phyloP scores from a whole-genome alignment of 192 early-diverging fungal species.

The Podila minutissima region DNA sequence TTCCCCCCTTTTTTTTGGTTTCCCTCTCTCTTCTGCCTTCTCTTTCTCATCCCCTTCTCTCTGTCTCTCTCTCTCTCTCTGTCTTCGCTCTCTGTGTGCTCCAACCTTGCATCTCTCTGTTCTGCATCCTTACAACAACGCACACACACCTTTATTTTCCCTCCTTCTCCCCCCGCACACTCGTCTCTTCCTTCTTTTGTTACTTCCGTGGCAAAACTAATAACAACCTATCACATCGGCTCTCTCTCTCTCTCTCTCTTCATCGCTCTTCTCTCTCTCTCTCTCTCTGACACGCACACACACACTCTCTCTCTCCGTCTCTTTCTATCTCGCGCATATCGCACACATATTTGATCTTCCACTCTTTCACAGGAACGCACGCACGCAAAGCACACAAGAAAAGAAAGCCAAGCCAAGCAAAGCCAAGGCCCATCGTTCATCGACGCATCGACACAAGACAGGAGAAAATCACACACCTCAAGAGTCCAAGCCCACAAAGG shows the following conservation, averaged over 20 bases:
- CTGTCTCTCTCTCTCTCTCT: constrained; percentile 1
- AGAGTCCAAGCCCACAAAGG: neutral
- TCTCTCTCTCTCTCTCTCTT: constrained; percentile 10
- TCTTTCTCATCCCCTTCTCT: neutral
- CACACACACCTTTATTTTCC: neutral
- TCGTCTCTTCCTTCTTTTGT: neutral
- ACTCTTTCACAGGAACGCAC: neutral
- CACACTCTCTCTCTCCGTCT: neutral
- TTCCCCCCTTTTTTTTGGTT: constrained; percentile 6
- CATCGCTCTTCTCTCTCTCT: neutral
- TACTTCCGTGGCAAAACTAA: neutral
- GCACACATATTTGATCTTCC: too few species aligned
- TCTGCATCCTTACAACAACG: too few species aligned
- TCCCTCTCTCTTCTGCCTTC: neutral
- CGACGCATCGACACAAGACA: neutral
- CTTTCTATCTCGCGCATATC: neutral
- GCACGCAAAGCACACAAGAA: neutral
- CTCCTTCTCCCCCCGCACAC: neutral
- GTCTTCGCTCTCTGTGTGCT: constrained; percentile 1
- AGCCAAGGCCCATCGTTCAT: neutral
- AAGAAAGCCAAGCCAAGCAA: neutral
- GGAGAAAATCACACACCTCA: neutral
- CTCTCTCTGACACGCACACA: neutral
- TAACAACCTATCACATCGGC: neutral
- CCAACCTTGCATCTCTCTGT: too few species aligned